These are phyloP conservation scores for Acanthamoeba castellanii DNA, from an alignment of 208 protist genomes.

Conservation along the genomic window DNA sequence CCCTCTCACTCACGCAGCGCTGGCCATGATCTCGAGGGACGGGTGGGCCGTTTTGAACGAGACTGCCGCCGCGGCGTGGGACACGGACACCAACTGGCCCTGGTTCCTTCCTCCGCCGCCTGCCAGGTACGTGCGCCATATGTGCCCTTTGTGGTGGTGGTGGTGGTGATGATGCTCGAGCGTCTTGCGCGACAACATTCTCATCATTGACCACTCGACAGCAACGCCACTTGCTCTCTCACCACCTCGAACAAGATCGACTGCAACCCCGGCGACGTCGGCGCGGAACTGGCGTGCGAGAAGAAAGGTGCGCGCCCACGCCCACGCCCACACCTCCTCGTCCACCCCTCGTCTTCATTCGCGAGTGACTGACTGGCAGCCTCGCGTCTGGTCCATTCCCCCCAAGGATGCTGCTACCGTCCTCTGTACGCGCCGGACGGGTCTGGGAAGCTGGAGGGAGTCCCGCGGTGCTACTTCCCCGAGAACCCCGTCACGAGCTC, in stretches of 20 bases:
- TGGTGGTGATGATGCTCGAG: neutral
- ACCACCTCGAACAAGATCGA: neutral
- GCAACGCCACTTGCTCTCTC: constrained; percentile 8
- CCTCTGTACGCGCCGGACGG: neutral
- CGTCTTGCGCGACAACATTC: too few relatives aligned
- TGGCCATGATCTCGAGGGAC: constrained; percentile 31
- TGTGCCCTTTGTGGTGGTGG: neutral
- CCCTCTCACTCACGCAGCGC: neutral
- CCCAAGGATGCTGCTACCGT: constrained; percentile 2
- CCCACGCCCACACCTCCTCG: neutral
- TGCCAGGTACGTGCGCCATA: neutral
- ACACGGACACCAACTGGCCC: constrained; percentile 41
- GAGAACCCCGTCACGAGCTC: neutral
- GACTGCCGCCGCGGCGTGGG: constrained; percentile 12
- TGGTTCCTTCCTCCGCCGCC: neutral
- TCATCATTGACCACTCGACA: too few relatives aligned
- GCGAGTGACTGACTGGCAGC: too few relatives aligned
- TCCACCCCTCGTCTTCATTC: neutral
- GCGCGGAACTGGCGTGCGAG: neutral
- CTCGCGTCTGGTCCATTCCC: too few relatives aligned
- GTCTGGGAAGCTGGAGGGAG: neutral
- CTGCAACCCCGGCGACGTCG: constrained; percentile 18
- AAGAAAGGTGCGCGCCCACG: neutral
- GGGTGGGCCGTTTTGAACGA: constrained; percentile 49
- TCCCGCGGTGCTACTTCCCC: constrained; percentile 8